Conservation (phyloP, 192 early-diverging fungal genomes). For the Pecoramyces ruminantium region DNA sequence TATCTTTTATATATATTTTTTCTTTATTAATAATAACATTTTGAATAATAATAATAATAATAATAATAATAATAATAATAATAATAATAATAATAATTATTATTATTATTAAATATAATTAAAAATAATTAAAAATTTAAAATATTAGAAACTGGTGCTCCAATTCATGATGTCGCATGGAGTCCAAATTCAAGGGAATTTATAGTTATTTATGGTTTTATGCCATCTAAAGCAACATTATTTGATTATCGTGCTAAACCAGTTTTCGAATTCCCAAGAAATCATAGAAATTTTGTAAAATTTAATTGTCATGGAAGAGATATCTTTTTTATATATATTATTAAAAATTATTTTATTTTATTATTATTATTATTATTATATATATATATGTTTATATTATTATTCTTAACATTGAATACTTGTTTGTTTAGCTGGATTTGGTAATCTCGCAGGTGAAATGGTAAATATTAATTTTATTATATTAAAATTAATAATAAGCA, state of each 20-base stretch:
- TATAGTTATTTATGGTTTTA: constrained; percentile 80
- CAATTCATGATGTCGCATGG: constrained; percentile 94
- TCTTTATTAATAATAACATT: too few relatives aligned
- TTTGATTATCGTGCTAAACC: constrained; percentile 79
- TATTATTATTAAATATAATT: too few relatives aligned
- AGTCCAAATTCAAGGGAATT: constrained; percentile 93
- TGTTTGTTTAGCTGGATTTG: constrained; percentile 83
- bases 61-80: too few relatives aligned
- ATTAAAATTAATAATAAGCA: not conserved
- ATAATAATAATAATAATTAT: too few relatives aligned
- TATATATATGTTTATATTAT: not conserved
- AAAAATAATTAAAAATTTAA: too few relatives aligned
- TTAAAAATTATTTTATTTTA: not conserved
- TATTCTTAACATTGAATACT: constrained; percentile 10
- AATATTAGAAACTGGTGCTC: constrained; percentile 56
- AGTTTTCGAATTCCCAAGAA: constrained; percentile 68
- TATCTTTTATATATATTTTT: too few relatives aligned
- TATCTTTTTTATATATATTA: not conserved
- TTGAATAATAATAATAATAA: too few relatives aligned
- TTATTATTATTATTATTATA: not conserved
- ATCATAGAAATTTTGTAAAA: constrained; percentile 72
- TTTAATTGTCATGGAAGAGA: constrained; percentile 78
- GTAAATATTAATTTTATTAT: not conserved
- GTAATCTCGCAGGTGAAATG: constrained; percentile 83
- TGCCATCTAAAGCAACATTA: constrained; percentile 83